Evolutionary conservation across 2,329 filamentous ascomycete genomes (phyloP).

Genomic region (Claviceps monticola): DNA sequence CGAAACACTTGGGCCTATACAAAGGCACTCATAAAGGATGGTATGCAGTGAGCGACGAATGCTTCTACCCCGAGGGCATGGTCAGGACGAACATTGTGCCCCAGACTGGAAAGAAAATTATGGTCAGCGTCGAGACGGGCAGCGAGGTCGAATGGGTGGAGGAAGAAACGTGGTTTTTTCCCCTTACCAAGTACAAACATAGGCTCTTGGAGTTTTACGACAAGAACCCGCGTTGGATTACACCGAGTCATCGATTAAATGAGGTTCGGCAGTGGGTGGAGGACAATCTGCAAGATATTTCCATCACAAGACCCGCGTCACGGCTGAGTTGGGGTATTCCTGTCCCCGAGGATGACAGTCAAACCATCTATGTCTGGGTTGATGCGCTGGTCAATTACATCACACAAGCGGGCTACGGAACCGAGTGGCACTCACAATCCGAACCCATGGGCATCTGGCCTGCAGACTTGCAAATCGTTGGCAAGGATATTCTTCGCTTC

Average conservation of each 20-base stretch:
- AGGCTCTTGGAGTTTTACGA: conserved; percentile 66
- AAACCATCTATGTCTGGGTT: conserved; percentile 97
- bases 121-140: conserved; percentile 74
- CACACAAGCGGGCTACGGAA: conserved; percentile 65
- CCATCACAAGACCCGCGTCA: conserved; percentile 67
- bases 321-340: conserved; percentile 78
- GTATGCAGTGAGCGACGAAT: conserved; percentile 95
- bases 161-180: conserved; percentile 91
- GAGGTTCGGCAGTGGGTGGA: conserved; percentile 66
- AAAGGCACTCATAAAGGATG: conserved; percentile 79
- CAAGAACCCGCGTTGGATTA: conserved; percentile 64
- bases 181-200: conserved; percentile 70
- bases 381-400: conserved; percentile 92
- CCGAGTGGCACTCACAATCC: conserved; percentile 47
- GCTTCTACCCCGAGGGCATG: conserved; percentile 72
- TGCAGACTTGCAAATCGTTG: conserved; percentile 80
- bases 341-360: conserved; percentile 68
- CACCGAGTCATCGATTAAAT: conserved; percentile 58
- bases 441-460: conserved; percentile 64
- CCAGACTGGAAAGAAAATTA: conserved; percentile 67
- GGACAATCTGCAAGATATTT: conserved; percentile 71
- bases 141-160: conserved; percentile 91
- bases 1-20: conserved; percentile 64
- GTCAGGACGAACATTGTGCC: conserved; percentile 65
- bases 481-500: conserved; percentile 93